Evolutionary conservation across 139 green algal genomes (phyloP).

Genomic region (Chara braunii): DNA sequence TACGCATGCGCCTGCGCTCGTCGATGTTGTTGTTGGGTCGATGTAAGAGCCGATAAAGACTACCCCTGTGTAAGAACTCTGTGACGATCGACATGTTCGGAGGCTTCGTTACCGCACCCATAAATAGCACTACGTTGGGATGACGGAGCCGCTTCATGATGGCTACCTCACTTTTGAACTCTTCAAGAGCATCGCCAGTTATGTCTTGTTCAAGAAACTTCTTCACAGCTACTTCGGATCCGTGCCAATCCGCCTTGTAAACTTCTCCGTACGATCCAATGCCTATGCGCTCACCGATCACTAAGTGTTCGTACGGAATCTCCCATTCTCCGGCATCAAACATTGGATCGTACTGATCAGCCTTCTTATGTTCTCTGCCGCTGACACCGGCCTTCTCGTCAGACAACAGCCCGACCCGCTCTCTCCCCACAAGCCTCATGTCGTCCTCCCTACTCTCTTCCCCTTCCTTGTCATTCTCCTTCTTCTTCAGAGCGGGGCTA

Average conservation of each 20-base stretch:
- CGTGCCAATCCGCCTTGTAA: constrained; percentile 4
- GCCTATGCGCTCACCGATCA: constrained; percentile 26
- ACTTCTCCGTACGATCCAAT: constrained; percentile 31
- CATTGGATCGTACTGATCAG: too few relatives aligned
- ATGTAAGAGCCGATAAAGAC: constrained; percentile 36
- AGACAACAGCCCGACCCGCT: too few relatives aligned
- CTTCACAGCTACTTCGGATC: constrained; percentile 42
- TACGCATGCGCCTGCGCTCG: constrained; percentile 27
- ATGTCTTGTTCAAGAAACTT: constrained; percentile 35
- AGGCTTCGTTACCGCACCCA: constrained; percentile 41
- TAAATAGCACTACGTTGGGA: constrained; percentile 46
- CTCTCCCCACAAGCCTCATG: too few relatives aligned
- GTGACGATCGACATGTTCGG: constrained; percentile 70
- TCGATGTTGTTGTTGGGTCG: constrained; percentile 11
- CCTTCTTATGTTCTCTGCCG: too few relatives aligned
- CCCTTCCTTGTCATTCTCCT: too few relatives aligned
- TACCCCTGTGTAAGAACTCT: constrained; percentile 52
- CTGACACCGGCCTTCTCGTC: too few relatives aligned
- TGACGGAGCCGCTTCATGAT: constrained; percentile 50
- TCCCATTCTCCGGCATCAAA: constrained; percentile 23
- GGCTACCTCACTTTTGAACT: constrained; percentile 35
- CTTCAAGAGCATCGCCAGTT: background rate
- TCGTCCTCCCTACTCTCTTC: too few relatives aligned
- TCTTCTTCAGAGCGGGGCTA: too few relatives aligned
- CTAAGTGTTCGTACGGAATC: constrained; percentile 31